These are phyloP conservation scores for Neurospora africana DNA, from an alignment of 495 filamentous ascomycete genomes.

Conservation along the genomic window DNA sequence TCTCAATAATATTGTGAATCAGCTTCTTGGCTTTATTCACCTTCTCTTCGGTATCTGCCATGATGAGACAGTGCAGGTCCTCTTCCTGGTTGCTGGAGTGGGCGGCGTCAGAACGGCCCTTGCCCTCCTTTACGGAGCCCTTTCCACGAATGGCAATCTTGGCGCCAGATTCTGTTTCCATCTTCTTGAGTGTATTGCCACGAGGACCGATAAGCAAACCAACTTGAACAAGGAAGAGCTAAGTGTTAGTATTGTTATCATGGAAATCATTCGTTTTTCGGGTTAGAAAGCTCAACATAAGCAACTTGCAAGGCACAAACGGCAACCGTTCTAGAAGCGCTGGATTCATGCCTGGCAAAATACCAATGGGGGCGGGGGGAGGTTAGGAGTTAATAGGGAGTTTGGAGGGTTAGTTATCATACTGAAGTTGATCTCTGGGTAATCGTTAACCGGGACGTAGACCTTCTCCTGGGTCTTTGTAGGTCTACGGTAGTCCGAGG, in stretches of 20 bases:
- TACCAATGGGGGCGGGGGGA: constrained; percentile 23
- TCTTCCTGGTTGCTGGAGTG: constrained; percentile 99
- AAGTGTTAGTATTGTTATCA: constrained; percentile 70
- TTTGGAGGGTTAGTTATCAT: constrained; percentile 99
- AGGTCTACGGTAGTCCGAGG: constrained; percentile 91
- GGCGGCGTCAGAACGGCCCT: constrained; percentile 94
- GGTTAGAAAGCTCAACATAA: constrained; percentile 13
- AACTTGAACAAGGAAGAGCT: constrained; percentile 85
- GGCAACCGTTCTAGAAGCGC: constrained; percentile 8
- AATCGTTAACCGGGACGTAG: constrained; percentile 99
- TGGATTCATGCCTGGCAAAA: constrained; percentile 25
- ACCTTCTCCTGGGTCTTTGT: constrained; percentile 99
- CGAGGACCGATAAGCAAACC: constrained; percentile 99
- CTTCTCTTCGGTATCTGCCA: constrained; percentile 98
- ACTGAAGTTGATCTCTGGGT: constrained; percentile 99
- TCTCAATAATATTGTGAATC: constrained; percentile 96
- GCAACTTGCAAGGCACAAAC: constrained; percentile 20
- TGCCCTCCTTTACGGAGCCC: constrained; percentile 98
- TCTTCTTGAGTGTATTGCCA: constrained; percentile 98
- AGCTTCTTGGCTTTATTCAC: constrained; percentile 96
- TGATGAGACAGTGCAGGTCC: constrained; percentile 96
- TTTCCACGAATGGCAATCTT: constrained; percentile 99
- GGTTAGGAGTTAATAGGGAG: constrained; percentile 50
- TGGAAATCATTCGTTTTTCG: constrained; percentile 27
- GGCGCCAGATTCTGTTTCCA: constrained; percentile 92